Conservation (phyloP, 1,284 basidiomycete genomes). For the Sporisorium exsertum region DNA sequence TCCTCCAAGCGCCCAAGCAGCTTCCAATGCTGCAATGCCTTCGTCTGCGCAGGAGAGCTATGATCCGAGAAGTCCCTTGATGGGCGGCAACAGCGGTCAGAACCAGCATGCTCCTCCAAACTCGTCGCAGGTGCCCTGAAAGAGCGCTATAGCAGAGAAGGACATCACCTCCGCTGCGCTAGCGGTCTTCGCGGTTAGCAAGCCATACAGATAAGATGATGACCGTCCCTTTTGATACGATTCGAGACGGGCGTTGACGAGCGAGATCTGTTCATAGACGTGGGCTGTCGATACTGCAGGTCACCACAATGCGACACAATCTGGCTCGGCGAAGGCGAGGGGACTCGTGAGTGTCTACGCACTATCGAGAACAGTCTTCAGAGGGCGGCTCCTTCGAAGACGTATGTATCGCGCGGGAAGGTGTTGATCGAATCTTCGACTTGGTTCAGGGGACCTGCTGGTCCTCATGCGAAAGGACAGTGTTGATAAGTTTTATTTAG, state of each 20-base stretch:
- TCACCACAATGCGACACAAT: neutral
- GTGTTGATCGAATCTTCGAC: neutral
- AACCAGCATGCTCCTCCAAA: conserved; percentile 8
- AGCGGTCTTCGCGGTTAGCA: no score
- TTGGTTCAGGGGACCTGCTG: neutral
- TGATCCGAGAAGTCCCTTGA: conserved; percentile 38
- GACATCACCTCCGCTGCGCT: no score
- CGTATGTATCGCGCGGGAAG: neutral
- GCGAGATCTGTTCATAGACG: no score
- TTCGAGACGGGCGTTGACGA: no score
- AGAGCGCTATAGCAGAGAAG: neutral
- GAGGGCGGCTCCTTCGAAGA: neutral
- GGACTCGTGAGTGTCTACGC: neutral
- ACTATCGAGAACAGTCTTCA: neutral
- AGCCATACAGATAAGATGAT: no score
- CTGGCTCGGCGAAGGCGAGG: neutral
- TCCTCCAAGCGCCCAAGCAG: conserved; percentile 8
- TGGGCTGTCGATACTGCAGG: neutral
- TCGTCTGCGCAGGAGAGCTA: conserved; percentile 29
- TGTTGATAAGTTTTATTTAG: no score
- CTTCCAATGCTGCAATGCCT: conserved; percentile 7
- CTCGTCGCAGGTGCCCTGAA: conserved; percentile 5
- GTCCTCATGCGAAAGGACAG: neutral
- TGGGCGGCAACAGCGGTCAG: conserved; percentile 14
- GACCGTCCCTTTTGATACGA: no score